Percentiles rank a stretch among this genome's conserved stretches.
Conservation (phyloP, 2,329 filamentous ascomycete species). For the Penicillium griseofulvum region DNA sequence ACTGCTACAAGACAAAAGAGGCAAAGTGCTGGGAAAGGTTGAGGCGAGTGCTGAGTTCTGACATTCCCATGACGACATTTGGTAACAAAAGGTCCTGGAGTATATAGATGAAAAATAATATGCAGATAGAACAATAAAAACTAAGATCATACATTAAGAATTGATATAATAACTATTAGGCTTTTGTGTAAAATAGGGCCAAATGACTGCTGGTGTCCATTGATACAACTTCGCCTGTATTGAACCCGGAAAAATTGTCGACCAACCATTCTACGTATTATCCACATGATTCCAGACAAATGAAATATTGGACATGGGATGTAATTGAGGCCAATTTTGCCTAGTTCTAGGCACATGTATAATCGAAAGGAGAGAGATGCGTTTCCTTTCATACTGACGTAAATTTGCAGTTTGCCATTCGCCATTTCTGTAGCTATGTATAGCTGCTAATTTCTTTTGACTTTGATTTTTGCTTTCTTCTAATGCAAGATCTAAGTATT, state of each 20-base stretch:
- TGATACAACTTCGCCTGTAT: not conserved
- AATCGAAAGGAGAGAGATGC: not conserved
- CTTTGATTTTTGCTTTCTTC: not conserved
- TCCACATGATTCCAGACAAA: not conserved
- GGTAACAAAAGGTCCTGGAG: not conserved
- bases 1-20: constrained; percentile 5
- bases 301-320: not conserved
- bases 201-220: not conserved
- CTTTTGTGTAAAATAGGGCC: not conserved
- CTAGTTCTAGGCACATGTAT: not conserved
- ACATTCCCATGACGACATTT: constrained; percentile 8
- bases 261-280: not conserved
- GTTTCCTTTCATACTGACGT: constrained; percentile 18
- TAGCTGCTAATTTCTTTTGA: not conserved
- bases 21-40: not conserved
- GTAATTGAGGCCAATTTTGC: not conserved
- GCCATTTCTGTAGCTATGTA: constrained; percentile 15
- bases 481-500: not conserved
- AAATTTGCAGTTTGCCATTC: constrained; percentile 12
- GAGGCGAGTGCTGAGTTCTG: constrained; percentile 3
- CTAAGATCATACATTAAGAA: not conserved
- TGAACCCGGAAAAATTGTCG: not conserved
- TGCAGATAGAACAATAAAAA: not conserved
- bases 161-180: not conserved
- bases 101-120: not conserved